Base-by-base conservation (phyloP, 257 asterid species). In the Scutellaria barbata region DNA sequence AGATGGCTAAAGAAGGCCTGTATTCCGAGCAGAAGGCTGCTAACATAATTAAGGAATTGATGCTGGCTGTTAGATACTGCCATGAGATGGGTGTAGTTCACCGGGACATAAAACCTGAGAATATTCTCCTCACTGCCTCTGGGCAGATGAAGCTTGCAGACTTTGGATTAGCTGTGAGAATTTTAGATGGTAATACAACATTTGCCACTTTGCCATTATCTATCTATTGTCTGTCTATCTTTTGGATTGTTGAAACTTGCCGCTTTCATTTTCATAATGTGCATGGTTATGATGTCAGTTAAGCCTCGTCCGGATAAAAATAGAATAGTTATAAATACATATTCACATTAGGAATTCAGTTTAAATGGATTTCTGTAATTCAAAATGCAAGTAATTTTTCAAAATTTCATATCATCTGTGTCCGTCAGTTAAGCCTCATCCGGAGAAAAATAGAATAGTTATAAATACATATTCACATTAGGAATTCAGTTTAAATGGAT, bases 31-130 rank as follows among this genome's bases (percentile, higher is more conserved):
- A 80, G 46, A 79, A 79, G 74, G 93, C 95, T 77, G 97, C 97
- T 77, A 69, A 60, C 74, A 73, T 92, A 47, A 83, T 92, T 75
- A 92, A 88, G 82, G 97, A 92, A 43, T 75, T 92, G 79, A 86
- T 92, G 95, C 68, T 86, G 77, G 92, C 93, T 18, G 77, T 92
- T 52, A 80, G 89, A 71, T 92, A 89, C 74, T 92, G 97, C 80
- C 97, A 92, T 71, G 95, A 92, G 84, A 92, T 92, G 95, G 96
- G 97, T 63, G 97, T 89, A 58, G 97, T 89, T 61, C 97, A 92
- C 68, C 72, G 97, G 64, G 97, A 92, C 65, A 80, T 92, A 76
- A 92, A 92, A 86, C 97, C 97, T 47, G 96, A 92, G 79, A 92
- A 92, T 74, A 86, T 92, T 60, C 95, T 92, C 47, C 91, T 92